Conservation (phyloP, 2,329 filamentous ascomycete species). For the Hymenoscyphus occultus region DNA sequence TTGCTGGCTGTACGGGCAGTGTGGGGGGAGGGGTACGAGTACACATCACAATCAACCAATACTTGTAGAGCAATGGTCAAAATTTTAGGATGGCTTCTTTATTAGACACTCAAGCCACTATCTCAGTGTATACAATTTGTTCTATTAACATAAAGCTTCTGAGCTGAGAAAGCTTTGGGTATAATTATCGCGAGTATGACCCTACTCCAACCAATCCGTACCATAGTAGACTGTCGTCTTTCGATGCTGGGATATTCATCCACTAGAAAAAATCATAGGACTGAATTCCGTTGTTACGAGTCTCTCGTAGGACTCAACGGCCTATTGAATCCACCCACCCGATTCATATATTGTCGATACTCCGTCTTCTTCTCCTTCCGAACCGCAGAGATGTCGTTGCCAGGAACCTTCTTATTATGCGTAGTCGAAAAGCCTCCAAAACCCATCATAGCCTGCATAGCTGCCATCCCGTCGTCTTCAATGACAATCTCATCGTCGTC, state of each 20-base stretch:
- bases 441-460: slow-evolving; percentile 85
- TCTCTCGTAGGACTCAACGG: slow-evolving; percentile 59
- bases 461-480: slow-evolving; percentile 65
- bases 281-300: not conserved
- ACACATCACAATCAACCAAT: not conserved
- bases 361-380: slow-evolving; percentile 91
- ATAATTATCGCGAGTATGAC: not conserved
- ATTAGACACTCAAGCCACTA: not conserved
- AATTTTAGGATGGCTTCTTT: not conserved
- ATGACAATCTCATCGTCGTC: slow-evolving; percentile 51
- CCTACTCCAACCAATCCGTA: not conserved
- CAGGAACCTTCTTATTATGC: slow-evolving; percentile 82
- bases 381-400: slow-evolving; percentile 80
- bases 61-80: not conserved
- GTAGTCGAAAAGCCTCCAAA: slow-evolving; percentile 84
- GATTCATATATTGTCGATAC: slow-evolving; percentile 97
- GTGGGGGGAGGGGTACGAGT: not conserved
- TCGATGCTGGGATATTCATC: too few relatives aligned
- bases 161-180: not conserved
- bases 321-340: slow-evolving; percentile 76
- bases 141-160: not conserved
- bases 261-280: too few relatives aligned
- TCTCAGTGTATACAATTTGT: not conserved
- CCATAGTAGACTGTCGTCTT: too few relatives aligned
- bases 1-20: not conserved